Percentiles rank a stretch among this genome's conserved stretches.
These are phyloP conservation scores for Lactifluus pinguis DNA, from an alignment of 768 basidiomycete species.

Conservation along the genomic window DNA sequence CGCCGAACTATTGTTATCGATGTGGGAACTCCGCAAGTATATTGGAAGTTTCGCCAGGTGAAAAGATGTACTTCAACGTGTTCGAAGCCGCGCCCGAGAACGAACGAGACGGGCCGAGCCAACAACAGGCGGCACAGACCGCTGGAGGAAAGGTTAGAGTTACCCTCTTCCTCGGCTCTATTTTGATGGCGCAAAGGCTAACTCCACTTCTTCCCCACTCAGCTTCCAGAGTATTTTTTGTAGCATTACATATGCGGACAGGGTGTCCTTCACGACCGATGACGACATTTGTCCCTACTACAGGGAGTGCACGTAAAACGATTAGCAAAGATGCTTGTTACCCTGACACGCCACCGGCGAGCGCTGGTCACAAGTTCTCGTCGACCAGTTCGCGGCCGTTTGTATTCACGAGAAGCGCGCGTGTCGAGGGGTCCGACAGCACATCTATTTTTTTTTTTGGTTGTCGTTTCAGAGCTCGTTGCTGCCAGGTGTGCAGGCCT, in stretches of 20 bases:
- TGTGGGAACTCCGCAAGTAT: constrained; percentile 98
- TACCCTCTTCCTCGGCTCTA: neutral
- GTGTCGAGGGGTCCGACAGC: too few species aligned
- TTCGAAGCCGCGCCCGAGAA: constrained; percentile 99
- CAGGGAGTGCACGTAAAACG: constrained; percentile 11
- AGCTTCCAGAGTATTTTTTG: constrained; percentile 80
- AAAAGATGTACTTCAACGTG: constrained; percentile 88
- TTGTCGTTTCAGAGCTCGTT: neutral
- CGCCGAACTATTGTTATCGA: constrained; percentile 97
- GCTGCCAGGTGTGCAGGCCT: neutral
- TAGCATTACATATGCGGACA: constrained; percentile 22
- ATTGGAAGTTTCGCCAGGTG: constrained; percentile 88
- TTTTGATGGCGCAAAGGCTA: neutral
- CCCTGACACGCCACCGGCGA: neutral
- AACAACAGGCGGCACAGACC: constrained; percentile 69
- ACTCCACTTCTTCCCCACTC: constrained; percentile 10
- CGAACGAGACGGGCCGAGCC: constrained; percentile 80
- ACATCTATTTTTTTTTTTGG: neutral
- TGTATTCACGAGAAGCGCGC: neutral
- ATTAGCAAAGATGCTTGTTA: constrained; percentile 3
- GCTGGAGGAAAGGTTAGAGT: constrained; percentile 56
- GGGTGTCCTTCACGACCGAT: constrained; percentile 14
- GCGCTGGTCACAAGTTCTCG: neutral
- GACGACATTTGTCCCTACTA: constrained; percentile 12
- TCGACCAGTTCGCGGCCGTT: neutral